These are phyloP conservation scores for Xylaria sp. DNA, from an alignment of 495 filamentous ascomycete genomes.

Conservation along the genomic window DNA sequence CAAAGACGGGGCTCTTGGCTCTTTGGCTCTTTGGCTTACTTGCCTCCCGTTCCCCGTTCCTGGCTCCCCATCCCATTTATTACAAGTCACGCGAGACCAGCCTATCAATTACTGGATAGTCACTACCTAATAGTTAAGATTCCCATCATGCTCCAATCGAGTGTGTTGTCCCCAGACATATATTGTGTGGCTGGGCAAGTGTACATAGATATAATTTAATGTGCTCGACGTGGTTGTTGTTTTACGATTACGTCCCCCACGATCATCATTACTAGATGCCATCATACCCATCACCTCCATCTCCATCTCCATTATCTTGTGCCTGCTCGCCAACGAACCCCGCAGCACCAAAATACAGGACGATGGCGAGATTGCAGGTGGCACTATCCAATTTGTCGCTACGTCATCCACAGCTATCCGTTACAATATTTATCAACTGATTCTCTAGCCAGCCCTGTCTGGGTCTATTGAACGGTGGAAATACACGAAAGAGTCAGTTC, in stretches of 20 bases:
- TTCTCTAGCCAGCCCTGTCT: neutral
- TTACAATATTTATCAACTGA: neutral
- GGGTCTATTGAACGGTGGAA: neutral
- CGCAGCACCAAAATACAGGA: neutral
- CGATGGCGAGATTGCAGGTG: neutral
- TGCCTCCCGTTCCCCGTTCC: neutral
- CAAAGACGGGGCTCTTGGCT: constrained; percentile 17
- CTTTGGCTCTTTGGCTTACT: neutral
- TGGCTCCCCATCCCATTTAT: too few relatives aligned
- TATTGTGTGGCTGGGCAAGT: neutral
- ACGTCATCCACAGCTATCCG: neutral
- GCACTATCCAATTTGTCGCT: neutral
- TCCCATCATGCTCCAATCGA: neutral
- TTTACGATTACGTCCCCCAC: neutral
- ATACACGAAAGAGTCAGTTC: too few relatives aligned
- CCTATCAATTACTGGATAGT: neutral
- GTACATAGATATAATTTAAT: neutral
- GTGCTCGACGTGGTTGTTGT: neutral
- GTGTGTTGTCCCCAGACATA: neutral
- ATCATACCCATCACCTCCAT: constrained; percentile 2
- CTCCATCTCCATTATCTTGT: constrained; percentile 1
- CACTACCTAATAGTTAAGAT: too few relatives aligned
- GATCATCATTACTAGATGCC: neutral
- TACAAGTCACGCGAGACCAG: neutral
- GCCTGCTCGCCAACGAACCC: constrained; percentile 18